phyloP scores from a whole-genome alignment of 164 flowering plant genomes.

The Piper longum region DNA sequence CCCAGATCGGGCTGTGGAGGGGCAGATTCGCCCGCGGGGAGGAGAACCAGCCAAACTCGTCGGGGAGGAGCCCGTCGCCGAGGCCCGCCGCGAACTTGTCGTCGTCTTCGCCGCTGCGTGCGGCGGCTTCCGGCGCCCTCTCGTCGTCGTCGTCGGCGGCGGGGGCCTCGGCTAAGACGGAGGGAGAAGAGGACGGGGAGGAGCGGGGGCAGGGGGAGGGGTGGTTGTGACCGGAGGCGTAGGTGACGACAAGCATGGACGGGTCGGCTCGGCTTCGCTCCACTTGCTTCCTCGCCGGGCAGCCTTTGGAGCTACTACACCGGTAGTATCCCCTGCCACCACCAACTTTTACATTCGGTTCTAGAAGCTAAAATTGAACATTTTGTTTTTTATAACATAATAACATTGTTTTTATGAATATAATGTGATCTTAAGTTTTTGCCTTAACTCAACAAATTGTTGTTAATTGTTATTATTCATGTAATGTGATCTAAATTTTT shows the following conservation, averaged over 20 bases:
- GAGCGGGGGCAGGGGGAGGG: constrained; percentile 28
- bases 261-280: constrained; percentile 79
- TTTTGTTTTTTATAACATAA: too few species aligned
- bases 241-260: constrained; percentile 66
- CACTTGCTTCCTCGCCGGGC: constrained; percentile 92
- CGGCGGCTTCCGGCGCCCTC: background rate
- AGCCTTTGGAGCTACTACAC: constrained; percentile 85
- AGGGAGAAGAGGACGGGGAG: background rate
- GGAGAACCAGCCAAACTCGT: constrained; percentile 9
- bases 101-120: constrained; percentile 6
- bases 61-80: constrained; percentile 22
- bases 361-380: too few species aligned
- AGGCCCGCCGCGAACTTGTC: constrained; percentile 18
- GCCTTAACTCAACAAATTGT: too few species aligned
- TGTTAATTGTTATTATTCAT: too few species aligned
- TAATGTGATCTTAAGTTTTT: too few species aligned
- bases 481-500: too few species aligned
- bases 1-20: constrained; percentile 43
- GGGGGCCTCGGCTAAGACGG: constrained; percentile 2
- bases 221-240: constrained; percentile 84
- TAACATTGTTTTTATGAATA: too few species aligned
- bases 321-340: constrained; percentile 67
- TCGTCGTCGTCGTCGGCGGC: background rate
- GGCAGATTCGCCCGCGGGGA: constrained; percentile 11
- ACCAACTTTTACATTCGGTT: too few species aligned